These are phyloP conservation scores for Cenococcum geophilum DNA, from an alignment of 495 filamentous ascomycete species.

Conservation along the genomic window DNA sequence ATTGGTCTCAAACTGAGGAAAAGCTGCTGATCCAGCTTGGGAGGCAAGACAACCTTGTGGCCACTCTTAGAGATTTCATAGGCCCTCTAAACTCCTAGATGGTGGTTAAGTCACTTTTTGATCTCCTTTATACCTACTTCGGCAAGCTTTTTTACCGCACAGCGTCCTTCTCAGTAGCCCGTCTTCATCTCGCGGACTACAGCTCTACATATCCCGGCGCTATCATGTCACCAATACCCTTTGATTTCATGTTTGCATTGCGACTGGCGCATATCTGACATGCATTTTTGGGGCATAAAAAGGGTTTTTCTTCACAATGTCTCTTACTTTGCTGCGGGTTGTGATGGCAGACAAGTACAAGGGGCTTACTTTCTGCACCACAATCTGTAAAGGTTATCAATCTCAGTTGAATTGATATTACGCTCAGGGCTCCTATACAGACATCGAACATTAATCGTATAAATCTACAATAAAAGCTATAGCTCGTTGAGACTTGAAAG, in stretches of 20 bases:
- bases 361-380: background rate
- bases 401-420: background rate
- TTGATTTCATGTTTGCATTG: conserved; percentile 1
- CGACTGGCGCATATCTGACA: background rate
- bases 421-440: background rate
- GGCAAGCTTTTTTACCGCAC: background rate
- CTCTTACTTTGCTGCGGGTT: background rate
- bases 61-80: conserved; percentile 69
- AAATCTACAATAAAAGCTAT: too few species aligned
- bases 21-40: conserved; percentile 67
- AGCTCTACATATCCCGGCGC: background rate
- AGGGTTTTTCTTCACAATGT: background rate
- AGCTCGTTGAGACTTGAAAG: too few species aligned
- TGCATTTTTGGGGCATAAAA: conserved; percentile 4
- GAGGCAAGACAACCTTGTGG: conserved; percentile 77
- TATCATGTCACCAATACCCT: conserved; percentile 3
- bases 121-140: too few species aligned
- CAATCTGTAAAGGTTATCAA: background rate
- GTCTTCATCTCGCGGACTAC: background rate
- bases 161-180: background rate
- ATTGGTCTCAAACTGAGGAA: conserved; percentile 67
- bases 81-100: conserved; percentile 4
- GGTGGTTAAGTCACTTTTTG: background rate
- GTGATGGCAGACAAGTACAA: background rate
- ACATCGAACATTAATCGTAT: too few species aligned